These are phyloP conservation scores for Backusella mclennaniae DNA, from an alignment of 192 early-diverging fungal genomes.

Conservation along the genomic window DNA sequence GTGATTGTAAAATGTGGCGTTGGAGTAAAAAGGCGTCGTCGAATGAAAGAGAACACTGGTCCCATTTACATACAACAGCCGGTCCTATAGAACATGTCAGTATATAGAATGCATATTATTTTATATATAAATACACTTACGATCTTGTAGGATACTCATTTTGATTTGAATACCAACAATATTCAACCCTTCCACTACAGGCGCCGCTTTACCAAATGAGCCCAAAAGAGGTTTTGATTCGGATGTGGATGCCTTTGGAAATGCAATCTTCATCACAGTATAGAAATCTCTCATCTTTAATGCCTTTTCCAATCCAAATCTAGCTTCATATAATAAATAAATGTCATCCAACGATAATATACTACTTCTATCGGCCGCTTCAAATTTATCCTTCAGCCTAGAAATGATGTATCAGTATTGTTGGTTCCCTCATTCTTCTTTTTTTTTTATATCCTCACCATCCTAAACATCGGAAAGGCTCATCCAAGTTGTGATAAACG, in stretches of 20 bases:
- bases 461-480: constrained; percentile 55
- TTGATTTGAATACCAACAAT: constrained; percentile 35
- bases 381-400: constrained; percentile 55
- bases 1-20: constrained; percentile 48
- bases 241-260: constrained; percentile 18
- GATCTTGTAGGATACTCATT: constrained; percentile 29
- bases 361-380: constrained; percentile 36
- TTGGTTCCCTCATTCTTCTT: no score
- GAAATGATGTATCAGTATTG: background rate
- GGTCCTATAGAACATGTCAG: background rate
- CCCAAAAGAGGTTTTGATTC: background rate
- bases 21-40: constrained; percentile 39
- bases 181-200: constrained; percentile 23
- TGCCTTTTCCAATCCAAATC: constrained; percentile 39
- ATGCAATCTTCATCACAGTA: constrained; percentile 38
- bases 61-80: constrained; percentile 43
- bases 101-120: background rate
- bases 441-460: constrained; percentile 36
- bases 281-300: constrained; percentile 29
- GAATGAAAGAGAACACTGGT: constrained; percentile 42
- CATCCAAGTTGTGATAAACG: constrained; percentile 44
- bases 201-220: background rate
- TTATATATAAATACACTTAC: constrained; percentile 8
- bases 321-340: constrained; percentile 48
- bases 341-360: constrained; percentile 42